Conservation (phyloP, 345 rosid genomes). For the Aquilaria malaccensis region DNA sequence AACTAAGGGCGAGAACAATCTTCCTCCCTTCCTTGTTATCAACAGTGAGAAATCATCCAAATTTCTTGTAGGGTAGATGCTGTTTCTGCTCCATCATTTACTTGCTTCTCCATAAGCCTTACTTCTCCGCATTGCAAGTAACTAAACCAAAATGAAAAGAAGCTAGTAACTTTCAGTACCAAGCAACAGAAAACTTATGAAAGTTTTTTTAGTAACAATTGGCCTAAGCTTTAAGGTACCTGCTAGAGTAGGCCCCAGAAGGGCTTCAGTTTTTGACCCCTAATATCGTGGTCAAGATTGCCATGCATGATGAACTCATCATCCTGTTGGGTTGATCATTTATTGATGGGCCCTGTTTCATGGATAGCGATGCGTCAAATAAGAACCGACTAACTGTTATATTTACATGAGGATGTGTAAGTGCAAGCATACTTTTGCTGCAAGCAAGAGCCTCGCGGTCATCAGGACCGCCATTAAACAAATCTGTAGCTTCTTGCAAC, state of each 20-base stretch:
- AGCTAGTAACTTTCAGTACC: not conserved
- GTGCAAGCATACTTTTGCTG: conserved; percentile 39
- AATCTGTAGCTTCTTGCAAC: conserved; percentile 49
- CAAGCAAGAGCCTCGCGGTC: conserved; percentile 86
- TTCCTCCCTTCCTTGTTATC: conserved; percentile 57
- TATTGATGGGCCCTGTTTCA: not conserved
- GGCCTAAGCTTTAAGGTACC: conserved; percentile 19
- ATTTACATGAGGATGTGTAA: conserved; percentile 30
- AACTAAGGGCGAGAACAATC: conserved; percentile 39
- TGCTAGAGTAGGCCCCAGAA: conserved; percentile 47
- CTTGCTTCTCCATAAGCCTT: conserved; percentile 46
- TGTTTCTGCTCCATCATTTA: conserved; percentile 38
- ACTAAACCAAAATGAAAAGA: conserved; percentile 18
- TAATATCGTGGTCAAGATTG: conserved; percentile 31
- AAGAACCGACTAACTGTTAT: conserved; percentile 59
- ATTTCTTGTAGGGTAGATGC: conserved; percentile 36
- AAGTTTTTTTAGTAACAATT: not conserved
- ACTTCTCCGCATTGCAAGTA: conserved; percentile 51
- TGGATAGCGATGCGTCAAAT: not conserved
- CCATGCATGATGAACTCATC: conserved; percentile 28
- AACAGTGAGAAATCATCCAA: conserved; percentile 46
- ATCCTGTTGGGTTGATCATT: conserved; percentile 10
- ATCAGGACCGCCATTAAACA: conserved; percentile 87
- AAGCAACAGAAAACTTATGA: not conserved
- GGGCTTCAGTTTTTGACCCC: conserved; percentile 38